Evolutionary conservation across 2,329 filamentous ascomycete genomes (phyloP), one percentile per base, ranked within the genome.

Genomic region (Rasamsonia emersonii): DNA sequence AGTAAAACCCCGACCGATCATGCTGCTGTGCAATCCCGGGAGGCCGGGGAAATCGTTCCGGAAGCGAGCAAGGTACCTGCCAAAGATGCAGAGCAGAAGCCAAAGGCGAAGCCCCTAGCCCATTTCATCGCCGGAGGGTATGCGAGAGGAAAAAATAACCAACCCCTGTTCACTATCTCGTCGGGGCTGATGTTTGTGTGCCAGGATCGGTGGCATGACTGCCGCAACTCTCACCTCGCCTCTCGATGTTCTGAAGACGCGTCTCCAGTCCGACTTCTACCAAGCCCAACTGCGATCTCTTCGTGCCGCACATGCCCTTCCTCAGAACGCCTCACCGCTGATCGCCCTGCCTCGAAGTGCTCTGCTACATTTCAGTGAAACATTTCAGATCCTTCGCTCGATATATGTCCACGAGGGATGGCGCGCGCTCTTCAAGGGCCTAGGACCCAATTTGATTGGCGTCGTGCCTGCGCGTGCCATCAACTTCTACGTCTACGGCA

Each of bases 251-350:
- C 73, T 96, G 30, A 93, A 93, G 59, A 96, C 89, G 8, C 78
- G 89, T 20, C 70, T 96, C 3, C 89, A 96, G 58, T 93, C 86
- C 50, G 88, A 93, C 53, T 93, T 93, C 57, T 95, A 95, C 68
- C 85, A 94, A 57, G 71, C 78, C 6, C 84, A 94, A 59, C 71
- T 94, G 27, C 40, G 41, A 36, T 75, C 79, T 10, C 71, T 75
- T 6, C 75, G 82, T 30, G 65, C 73, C n/a, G 72, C 77, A 24
- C 67, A 71, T 33, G 66, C 67, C 9, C 51, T 70, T 1, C 70
- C 51, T 51, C 73, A 61, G 43, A 73, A 50, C 50, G 71, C 61
- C 46, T 41, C 44, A 3, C 67, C 57, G 41, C 57, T 75, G 39
- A 69, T 85, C 44, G 75, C 77, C 28, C 73, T 84, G 4, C 54